Evolutionary conservation across 78 protist genomes (phyloP).

Genomic region (Dictyostelium firmibasis): DNA sequence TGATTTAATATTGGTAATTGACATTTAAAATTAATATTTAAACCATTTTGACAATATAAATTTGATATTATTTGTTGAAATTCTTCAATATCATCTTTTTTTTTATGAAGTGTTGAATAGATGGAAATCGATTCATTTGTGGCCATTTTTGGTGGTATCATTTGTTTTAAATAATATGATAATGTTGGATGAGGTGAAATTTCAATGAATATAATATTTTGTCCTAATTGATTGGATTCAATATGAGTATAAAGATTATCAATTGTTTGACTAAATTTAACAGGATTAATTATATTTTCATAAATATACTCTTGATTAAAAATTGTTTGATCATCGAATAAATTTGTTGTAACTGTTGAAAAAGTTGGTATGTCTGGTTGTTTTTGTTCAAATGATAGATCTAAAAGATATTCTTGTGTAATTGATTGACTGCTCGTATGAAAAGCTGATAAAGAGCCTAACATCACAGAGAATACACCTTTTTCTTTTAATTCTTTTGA

Average conservation of each 20-base stretch:
- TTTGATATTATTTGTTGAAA: background rate
- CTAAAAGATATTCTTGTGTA: background rate
- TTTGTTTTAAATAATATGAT: conserved; percentile 4
- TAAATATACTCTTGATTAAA: background rate
- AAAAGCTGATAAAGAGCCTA: conserved; percentile 25
- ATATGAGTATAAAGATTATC: background rate
- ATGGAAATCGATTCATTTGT: background rate
- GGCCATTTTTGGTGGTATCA: background rate
- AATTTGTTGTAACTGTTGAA: background rate
- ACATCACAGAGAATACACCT: background rate
- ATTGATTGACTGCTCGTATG: conserved; percentile 18
- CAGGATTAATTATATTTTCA: conserved; percentile 6
- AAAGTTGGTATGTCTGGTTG: background rate
- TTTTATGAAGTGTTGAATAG: background rate
- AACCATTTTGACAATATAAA: background rate
- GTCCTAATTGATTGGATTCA: background rate
- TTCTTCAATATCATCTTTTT: background rate
- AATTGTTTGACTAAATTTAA: background rate
- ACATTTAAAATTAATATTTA: background rate
- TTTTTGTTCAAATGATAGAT: background rate
- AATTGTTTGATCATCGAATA: background rate
- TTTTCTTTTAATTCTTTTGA: background rate
- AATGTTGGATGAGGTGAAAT: conserved; percentile 33
- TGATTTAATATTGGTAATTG: background rate
- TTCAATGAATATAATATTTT: background rate